phyloP scores from a whole-genome alignment of 805 yeast species.

The Starmerella bombicola region DNA sequence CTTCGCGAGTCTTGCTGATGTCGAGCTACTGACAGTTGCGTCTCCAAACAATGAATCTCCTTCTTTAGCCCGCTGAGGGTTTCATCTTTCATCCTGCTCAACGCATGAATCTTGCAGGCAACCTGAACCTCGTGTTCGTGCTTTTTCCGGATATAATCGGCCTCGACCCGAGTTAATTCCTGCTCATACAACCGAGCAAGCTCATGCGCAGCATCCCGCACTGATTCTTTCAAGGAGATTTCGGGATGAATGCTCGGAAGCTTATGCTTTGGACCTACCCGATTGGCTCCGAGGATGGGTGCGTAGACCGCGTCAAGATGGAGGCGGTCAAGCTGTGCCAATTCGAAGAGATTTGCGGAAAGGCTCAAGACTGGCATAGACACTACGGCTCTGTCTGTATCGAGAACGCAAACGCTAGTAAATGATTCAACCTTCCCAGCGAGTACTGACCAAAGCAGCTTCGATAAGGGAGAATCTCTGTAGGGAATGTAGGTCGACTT shows the following conservation, averaged over 20 bases:
- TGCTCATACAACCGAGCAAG: background rate
- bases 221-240: background rate
- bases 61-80: background rate
- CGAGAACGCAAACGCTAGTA: background rate
- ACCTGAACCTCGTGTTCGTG: background rate
- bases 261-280: background rate
- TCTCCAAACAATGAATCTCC: background rate
- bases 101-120: background rate
- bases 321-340: background rate
- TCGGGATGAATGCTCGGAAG: background rate
- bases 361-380: no score
- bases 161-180: background rate
- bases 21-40: background rate
- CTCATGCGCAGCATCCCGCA: background rate
- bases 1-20: no score
- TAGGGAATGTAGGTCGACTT: constrained; percentile 4
- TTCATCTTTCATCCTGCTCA: background rate
- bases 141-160: background rate
- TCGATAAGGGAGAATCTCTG: constrained; percentile 2
- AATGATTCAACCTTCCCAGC: background rate
- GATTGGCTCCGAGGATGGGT: background rate
- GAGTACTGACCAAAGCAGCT: constrained; percentile 1
- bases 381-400: no score
- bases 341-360: background rate
- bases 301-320: background rate